Evolutionary conservation across 257 asterid genomes (phyloP).

Genomic region (Echium plantagineum): DNA sequence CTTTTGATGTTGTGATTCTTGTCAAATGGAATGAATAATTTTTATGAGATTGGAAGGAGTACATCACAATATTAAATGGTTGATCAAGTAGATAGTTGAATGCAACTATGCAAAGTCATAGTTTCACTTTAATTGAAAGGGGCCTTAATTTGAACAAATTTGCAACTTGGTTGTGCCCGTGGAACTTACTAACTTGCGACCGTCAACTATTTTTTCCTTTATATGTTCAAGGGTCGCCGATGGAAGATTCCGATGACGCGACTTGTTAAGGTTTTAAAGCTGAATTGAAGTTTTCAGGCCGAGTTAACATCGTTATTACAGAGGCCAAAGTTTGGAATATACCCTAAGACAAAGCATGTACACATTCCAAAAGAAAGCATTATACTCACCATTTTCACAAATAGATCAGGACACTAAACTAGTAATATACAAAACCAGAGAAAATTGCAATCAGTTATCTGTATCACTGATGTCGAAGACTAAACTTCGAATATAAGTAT

Average conservation of each 20-base stretch:
- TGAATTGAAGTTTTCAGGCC: background rate
- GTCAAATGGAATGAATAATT: too few relatives aligned
- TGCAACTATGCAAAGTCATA: too few relatives aligned
- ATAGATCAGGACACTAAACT: background rate
- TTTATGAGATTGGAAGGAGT: background rate
- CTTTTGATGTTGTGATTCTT: too few relatives aligned
- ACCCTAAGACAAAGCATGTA: background rate
- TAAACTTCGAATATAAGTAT: conserved; percentile 7
- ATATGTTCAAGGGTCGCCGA: too few relatives aligned
- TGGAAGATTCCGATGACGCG: background rate
- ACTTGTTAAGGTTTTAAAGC: background rate
- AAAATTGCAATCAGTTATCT: conserved; percentile 15
- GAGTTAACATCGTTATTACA: background rate
- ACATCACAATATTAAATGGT: too few relatives aligned
- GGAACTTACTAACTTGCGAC: too few relatives aligned
- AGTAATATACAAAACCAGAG: background rate
- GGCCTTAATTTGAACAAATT: too few relatives aligned
- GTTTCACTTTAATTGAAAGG: too few relatives aligned
- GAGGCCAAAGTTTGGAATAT: background rate
- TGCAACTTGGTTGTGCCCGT: too few relatives aligned
- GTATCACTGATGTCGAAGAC: conserved; percentile 32
- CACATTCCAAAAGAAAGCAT: background rate
- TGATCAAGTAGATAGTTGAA: too few relatives aligned
- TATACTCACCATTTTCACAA: background rate
- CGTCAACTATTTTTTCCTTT: too few relatives aligned